Conservation (phyloP, 495 filamentous ascomycete genomes). For the Talaromyces stipitatus region DNA sequence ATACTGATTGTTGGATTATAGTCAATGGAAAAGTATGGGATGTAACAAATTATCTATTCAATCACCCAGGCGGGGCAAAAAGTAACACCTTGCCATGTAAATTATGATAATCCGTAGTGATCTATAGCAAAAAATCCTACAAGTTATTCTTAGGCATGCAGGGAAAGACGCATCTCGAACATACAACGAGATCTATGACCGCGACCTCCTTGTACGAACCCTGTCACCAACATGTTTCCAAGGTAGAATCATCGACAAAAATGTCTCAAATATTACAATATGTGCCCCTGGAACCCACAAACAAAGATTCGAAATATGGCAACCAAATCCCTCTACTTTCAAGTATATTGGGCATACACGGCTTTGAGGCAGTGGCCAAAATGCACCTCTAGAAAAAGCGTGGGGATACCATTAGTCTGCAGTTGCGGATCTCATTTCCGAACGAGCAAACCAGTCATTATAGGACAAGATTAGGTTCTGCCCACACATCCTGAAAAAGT, state of each 20-base stretch:
- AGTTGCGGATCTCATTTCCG: slow-evolving; percentile 59
- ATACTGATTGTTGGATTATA: neutral
- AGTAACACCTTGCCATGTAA: slow-evolving; percentile 16
- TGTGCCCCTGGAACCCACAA: slow-evolving; percentile 10
- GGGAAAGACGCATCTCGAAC: slow-evolving; percentile 53
- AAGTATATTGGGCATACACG: slow-evolving; percentile 52
- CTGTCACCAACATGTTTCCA: slow-evolving; percentile 37
- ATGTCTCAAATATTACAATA: slow-evolving; percentile 6
- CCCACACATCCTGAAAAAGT: slow-evolving; percentile 62
- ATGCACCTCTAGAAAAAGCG: slow-evolving; percentile 51
- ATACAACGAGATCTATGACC: slow-evolving; percentile 51
- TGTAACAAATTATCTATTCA: neutral
- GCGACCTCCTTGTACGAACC: slow-evolving; percentile 39
- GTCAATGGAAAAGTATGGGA: neutral
- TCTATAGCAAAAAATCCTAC: neutral
- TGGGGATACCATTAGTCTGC: slow-evolving; percentile 69
- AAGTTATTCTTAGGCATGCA: slow-evolving; percentile 29
- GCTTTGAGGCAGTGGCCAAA: slow-evolving; percentile 57
- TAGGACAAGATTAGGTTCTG: slow-evolving; percentile 55
- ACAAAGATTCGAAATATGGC: slow-evolving; percentile 6
- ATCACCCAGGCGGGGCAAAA: slow-evolving; percentile 69
- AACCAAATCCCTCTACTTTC: slow-evolving; percentile 49
- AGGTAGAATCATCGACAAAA: slow-evolving; percentile 36
- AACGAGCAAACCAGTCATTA: slow-evolving; percentile 32
- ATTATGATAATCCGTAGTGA: neutral